Base-by-base conservation (phyloP, 257 asterid genomes). In the Ligustrum vulgare region DNA sequence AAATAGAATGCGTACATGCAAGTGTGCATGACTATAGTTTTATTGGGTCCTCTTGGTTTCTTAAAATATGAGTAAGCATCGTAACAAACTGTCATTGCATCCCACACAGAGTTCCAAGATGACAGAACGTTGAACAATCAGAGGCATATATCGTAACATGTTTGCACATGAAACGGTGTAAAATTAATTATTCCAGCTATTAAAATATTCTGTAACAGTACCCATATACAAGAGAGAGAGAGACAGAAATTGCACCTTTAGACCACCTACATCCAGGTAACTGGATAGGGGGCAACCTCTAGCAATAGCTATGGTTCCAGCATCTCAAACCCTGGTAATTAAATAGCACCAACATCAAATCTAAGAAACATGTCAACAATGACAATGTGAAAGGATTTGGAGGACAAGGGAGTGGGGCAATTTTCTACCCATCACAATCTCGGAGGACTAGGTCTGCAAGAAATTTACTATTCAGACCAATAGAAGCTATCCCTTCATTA, bases 371-470 rank as follows among this genome's bases (percentile, higher is more conserved):
- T 23, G 36, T 43, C 60, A 78, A 51, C 6, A 18, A 34, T 33
- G 3, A 73, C 72, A 34, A 51, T 22, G 69, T 63, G 56, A 6
- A 20, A 56, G 4, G 11, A 56, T n/a, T 56, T 20, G 4, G n/a
- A 45, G n/a, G n/a, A 2, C 2, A 10, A 1, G 5, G 56, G 6
- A n/a, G 56, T 1, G 13, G 13, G 5, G 6, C 0, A n/a, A 3
- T 56, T 20, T 12, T 80, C 49, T 85, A 93, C 97, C 91, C 90
- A 85, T 91, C 92, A 64, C 97, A 93, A 90, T 90, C 89, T 81
- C 91, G 90, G 47, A 93, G 88, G 76, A 90, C 87, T 77, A 93
- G 96, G 82, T 91, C 97, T 25, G 89, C 87, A 78, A 93, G 97
- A 78, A 60, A 79, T 76, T 87, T 86, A 81, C 97, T n/a, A n/a